phyloP scores from a whole-genome alignment of 176 grass and related monocot species.

The Musa beccarii region DNA sequence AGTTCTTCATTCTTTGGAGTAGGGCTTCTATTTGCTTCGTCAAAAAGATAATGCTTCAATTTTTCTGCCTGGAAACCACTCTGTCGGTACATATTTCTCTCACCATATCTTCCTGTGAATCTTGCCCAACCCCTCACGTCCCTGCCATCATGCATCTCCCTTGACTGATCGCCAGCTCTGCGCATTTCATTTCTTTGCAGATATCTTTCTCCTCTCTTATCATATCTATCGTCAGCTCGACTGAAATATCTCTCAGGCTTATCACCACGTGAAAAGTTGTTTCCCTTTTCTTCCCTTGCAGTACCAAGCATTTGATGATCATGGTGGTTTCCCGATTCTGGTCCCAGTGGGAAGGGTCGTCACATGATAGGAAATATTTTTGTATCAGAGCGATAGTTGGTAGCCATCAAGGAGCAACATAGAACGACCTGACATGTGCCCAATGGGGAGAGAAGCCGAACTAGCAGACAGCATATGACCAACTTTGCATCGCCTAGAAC shows the following conservation, averaged over 20 bases:
- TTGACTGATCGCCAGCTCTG: slow-evolving; percentile 45
- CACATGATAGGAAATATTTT: too few relatives aligned
- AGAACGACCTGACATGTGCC: too few relatives aligned
- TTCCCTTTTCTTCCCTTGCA: slow-evolving; percentile 47
- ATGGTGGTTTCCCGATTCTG: slow-evolving; percentile 21
- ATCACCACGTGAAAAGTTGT: slow-evolving; percentile 14
- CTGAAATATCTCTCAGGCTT: neutral
- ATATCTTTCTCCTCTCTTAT: slow-evolving; percentile 37
- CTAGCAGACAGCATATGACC: too few relatives aligned
- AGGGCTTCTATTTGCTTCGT: slow-evolving; percentile 59
- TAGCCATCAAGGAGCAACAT: too few relatives aligned
- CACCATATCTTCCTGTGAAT: slow-evolving; percentile 30
- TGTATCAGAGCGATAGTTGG: too few relatives aligned
- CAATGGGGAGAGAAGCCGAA: too few relatives aligned
- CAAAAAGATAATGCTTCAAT: slow-evolving; percentile 95
- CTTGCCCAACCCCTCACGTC: slow-evolving; percentile 49
- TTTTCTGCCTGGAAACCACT: slow-evolving; percentile 45
- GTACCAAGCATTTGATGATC: slow-evolving; percentile 29
- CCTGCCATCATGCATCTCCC: slow-evolving; percentile 44
- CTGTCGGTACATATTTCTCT: slow-evolving; percentile 21
- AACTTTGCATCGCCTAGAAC: too few relatives aligned
- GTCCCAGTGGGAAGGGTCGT: slow-evolving; percentile 3
- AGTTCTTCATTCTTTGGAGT: slow-evolving; percentile 74
- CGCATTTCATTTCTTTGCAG: slow-evolving; percentile 35
- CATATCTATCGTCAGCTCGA: slow-evolving; percentile 32